Percentiles rank a stretch among this genome's conserved stretches.
Conservation (phyloP, 2,329 filamentous ascomycete genomes). For the Lachnellula occidentalis region DNA sequence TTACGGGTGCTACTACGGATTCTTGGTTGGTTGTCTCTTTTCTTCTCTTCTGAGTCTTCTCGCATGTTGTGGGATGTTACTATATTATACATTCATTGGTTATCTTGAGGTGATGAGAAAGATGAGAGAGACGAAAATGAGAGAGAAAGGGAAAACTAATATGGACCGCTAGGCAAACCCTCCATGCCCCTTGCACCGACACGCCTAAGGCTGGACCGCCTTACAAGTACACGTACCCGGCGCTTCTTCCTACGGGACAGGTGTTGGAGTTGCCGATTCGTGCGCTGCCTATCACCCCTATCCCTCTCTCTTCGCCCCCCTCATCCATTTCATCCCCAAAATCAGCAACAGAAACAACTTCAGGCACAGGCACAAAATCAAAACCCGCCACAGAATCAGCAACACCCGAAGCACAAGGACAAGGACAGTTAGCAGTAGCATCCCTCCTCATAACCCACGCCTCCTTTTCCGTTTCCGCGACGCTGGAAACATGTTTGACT, state of each 20-base stretch:
- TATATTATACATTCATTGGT: too few species aligned
- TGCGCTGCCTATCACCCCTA: not conserved
- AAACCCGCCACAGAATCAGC: too few species aligned
- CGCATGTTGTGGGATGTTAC: not conserved
- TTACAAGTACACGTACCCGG: not conserved
- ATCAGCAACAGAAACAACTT: too few species aligned
- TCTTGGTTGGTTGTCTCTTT: conserved; percentile 14
- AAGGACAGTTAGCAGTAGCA: conserved; percentile 21
- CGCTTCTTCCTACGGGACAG: not conserved
- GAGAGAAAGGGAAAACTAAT: too few species aligned
- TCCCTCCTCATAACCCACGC: conserved; percentile 26
- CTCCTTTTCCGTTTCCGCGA: conserved; percentile 17
- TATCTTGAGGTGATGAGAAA: too few species aligned
- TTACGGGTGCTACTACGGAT: conserved; percentile 23
- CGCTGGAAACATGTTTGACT: conserved; percentile 15
- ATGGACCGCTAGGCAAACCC: not conserved
- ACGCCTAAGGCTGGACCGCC: not conserved
- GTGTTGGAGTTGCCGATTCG: not conserved
- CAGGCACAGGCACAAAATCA: too few species aligned
- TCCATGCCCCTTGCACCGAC: not conserved
- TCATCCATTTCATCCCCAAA: too few species aligned
- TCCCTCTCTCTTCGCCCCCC: too few species aligned
- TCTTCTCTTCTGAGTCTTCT: too few species aligned
- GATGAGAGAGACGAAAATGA: too few species aligned
- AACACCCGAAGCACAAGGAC: too few species aligned